phyloP scores from a whole-genome alignment of 495 filamentous ascomycete genomes.

The Aspergillus cristatus region DNA sequence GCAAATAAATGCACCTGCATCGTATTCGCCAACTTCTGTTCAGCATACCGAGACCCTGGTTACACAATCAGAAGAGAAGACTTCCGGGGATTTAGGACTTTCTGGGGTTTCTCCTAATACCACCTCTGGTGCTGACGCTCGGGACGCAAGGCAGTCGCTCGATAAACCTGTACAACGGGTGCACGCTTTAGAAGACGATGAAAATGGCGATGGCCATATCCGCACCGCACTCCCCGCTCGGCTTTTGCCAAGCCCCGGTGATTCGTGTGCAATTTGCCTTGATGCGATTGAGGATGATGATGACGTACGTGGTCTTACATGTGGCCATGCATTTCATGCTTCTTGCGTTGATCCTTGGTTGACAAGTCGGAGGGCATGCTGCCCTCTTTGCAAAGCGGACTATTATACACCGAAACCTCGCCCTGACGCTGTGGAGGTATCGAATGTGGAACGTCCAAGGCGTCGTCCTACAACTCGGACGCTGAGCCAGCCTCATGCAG shows the following conservation, averaged over 20 bases:
- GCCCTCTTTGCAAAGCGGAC: conserved; percentile 83
- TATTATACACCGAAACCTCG: conserved; percentile 4
- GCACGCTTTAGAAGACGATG: conserved; percentile 4
- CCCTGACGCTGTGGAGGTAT: not conserved
- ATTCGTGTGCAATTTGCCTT: conserved; percentile 94
- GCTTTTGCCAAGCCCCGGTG: conserved; percentile 75
- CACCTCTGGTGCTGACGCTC: not conserved
- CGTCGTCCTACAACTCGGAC: not conserved
- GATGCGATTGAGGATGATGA: conserved; percentile 91
- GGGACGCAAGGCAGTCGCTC: not conserved
- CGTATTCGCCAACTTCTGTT: conserved; percentile 9
- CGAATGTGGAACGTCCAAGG: not conserved
- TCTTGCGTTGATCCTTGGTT: conserved; percentile 94
- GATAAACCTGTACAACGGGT: not conserved
- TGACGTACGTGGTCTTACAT: conserved; percentile 87
- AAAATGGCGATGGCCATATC: conserved; percentile 52
- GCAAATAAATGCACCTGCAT: conserved; percentile 8
- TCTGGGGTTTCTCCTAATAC: not conserved
- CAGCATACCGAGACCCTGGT: conserved; percentile 3
- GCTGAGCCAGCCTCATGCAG: not conserved
- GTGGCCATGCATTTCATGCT: conserved; percentile 94
- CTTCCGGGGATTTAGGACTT: not conserved
- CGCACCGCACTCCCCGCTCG: conserved; percentile 73
- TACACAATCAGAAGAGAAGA: conserved; percentile 14
- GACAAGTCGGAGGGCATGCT: conserved; percentile 85